Base-by-base conservation (phyloP, 306 rosid species). In the Elaeagnus macrophylla region DNA sequence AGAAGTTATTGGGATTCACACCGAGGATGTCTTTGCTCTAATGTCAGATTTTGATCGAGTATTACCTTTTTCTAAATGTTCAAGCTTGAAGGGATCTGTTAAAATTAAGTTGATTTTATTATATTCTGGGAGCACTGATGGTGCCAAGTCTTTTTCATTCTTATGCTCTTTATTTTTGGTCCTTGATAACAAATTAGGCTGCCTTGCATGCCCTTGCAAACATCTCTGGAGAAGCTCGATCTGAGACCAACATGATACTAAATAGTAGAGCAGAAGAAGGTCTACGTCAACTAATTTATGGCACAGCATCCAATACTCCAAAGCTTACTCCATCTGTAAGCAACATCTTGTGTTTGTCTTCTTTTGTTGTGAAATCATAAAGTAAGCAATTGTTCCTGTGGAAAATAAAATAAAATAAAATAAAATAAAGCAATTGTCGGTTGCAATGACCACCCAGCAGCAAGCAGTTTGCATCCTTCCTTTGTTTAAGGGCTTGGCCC, bases 171-270 rank as follows among this genome's bases (percentile, higher is more conserved):
- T 25, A 25, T 25, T 25, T 25, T 38, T 60, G 46, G 52, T 58
- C 39, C 60, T 58, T 49, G 46, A 48, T 67, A 63, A 58, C 18
- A 50, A 69, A 60, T 53, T 67, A 87, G 97, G 91, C 96, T 60
- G 96, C 96, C 68, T 32, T 84, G 77, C 96, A 91, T 75, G 86
- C 93, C 59, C 85, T 91, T 46, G 95, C 77, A 48, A 86, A 84
- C 66, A 86, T 91, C 49, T 69, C 75, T 0, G 97, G 97, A 48
- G 96, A 86, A 78, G 56, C 78, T 55, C 80, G 93, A 46, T 48
- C 84, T 8, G 86, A 73, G 66, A 74, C 74, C 72, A 68, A 52
- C 54, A 48, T 74, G 58, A 18, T 81, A 59, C 81, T 82, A 46
- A 67, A 67, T 64, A 76, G 77, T 58, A 80, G 75, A 66, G 88